These are phyloP conservation scores for Antarctomyces pellizariae DNA, from an alignment of 495 filamentous ascomycete genomes.

Conservation along the genomic window DNA sequence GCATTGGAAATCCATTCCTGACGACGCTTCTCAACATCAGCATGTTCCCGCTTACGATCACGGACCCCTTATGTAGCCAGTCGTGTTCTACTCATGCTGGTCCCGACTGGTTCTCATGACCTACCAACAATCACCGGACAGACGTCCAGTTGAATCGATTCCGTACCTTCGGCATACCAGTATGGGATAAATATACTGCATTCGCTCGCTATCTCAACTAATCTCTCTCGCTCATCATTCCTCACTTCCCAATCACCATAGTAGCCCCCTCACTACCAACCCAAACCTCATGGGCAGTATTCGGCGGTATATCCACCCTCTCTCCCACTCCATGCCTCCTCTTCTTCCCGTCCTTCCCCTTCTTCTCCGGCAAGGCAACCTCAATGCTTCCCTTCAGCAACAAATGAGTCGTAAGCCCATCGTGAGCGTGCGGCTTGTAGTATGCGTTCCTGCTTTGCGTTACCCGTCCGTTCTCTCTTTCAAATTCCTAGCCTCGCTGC, in stretches of 20 bases:
- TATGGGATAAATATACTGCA: too few species aligned
- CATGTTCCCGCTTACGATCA: too few species aligned
- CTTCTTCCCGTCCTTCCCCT: slow-evolving; percentile 34
- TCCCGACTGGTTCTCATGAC: too few species aligned
- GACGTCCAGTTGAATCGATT: too few species aligned
- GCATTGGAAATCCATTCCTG: too few species aligned
- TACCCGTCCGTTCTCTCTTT: slow-evolving; percentile 1
- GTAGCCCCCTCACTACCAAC: slow-evolving; percentile 56
- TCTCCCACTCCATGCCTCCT: slow-evolving; percentile 44
- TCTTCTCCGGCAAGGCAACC: slow-evolving; percentile 48
- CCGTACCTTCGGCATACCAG: too few species aligned
- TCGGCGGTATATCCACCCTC: slow-evolving; percentile 54
- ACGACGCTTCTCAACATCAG: too few species aligned
- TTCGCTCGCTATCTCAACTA: too few species aligned
- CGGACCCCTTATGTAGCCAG: too few species aligned
- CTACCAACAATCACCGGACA: too few species aligned
- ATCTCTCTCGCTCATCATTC: too few species aligned
- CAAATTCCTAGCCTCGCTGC: neutral
- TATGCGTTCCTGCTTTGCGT: slow-evolving; percentile 31
- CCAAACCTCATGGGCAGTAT: slow-evolving; percentile 62
- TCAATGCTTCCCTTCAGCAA: slow-evolving; percentile 49
- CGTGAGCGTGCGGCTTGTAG: slow-evolving; percentile 54
- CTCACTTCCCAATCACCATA: slow-evolving; percentile 63
- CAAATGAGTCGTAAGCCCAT: slow-evolving; percentile 48
- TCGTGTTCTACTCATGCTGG: too few species aligned